Evolutionary conservation across 345 rosid species (phyloP).

Genomic region (Eucalyptus curtisii): DNA sequence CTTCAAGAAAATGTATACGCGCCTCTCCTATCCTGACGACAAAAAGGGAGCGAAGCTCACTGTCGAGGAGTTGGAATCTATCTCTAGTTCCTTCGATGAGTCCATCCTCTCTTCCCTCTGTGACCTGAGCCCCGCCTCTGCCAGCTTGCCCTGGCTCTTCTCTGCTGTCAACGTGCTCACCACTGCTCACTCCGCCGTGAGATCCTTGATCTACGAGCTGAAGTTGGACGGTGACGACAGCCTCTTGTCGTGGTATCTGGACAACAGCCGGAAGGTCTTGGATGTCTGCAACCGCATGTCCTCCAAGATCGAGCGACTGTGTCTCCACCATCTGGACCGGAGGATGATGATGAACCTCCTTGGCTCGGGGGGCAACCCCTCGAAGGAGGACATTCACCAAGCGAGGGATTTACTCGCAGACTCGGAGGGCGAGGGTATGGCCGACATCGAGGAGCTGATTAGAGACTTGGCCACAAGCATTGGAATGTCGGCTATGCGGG

Average conservation of each 20-base stretch:
- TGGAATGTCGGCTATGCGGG: fast-evolving
- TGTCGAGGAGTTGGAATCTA: neutral
- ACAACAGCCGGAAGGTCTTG: neutral
- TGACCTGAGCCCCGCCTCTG: neutral
- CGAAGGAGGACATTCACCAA: neutral
- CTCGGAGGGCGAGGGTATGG: neutral
- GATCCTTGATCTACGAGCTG: neutral
- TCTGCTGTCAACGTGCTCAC: neutral
- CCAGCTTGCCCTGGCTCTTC: neutral
- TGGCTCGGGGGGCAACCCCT: neutral
- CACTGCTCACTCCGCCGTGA: neutral
- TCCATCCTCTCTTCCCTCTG: neutral
- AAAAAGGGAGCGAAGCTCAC: neutral
- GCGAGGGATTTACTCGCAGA: neutral
- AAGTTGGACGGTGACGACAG: neutral
- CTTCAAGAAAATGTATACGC: neutral
- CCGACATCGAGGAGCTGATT: neutral
- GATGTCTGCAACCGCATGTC: neutral
- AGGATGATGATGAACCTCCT: neutral
- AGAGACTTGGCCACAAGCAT: neutral
- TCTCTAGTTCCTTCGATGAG: neutral
- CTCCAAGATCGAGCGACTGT: neutral
- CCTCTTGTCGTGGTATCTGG: neutral
- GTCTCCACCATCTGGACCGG: neutral
- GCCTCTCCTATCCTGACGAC: neutral